Evolutionary conservation across 2,329 filamentous ascomycete species (phyloP).

Genomic region (Trichoderma sp.): DNA sequence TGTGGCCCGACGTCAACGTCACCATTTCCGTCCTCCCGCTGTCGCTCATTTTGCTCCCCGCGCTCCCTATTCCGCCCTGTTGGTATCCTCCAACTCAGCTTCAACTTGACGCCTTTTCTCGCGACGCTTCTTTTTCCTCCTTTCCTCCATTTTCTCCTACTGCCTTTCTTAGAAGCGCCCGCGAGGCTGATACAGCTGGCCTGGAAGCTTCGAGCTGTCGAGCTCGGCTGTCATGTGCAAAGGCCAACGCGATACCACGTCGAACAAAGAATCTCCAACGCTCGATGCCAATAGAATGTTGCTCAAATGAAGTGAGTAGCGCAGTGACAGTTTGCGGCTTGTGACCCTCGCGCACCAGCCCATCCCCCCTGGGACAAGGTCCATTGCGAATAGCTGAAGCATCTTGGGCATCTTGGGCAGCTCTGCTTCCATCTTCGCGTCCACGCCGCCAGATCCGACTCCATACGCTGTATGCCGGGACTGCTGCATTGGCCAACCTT

Average conservation of each 20-base stretch:
- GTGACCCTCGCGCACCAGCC: background rate
- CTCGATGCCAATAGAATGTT: conserved; percentile 26
- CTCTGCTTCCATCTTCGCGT: background rate
- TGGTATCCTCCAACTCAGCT: background rate
- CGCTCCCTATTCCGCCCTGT: background rate
- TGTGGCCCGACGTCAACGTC: conserved; percentile 11
- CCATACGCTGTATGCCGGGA: background rate
- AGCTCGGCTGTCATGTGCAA: conserved; percentile 20
- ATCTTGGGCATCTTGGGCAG: conserved; percentile 23
- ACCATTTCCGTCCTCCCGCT: background rate
- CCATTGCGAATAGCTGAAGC: conserved; percentile 3
- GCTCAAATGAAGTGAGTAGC: conserved; percentile 26
- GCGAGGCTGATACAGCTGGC: background rate
- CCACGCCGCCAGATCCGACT: background rate
- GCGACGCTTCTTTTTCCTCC: background rate
- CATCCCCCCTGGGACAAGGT: background rate
- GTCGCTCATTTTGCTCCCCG: conserved; percentile 5
- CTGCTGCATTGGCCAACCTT: background rate
- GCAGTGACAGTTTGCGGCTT: background rate
- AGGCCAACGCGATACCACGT: conserved; percentile 7
- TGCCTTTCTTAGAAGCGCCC: background rate
- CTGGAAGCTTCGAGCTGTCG: conserved; percentile 13
- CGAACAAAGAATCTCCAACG: background rate
- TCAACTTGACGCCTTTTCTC: background rate
- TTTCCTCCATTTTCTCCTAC: background rate